These are phyloP conservation scores for Moelleriella libera DNA, from an alignment of 2,329 filamentous ascomycete species.

Conservation along the genomic window DNA sequence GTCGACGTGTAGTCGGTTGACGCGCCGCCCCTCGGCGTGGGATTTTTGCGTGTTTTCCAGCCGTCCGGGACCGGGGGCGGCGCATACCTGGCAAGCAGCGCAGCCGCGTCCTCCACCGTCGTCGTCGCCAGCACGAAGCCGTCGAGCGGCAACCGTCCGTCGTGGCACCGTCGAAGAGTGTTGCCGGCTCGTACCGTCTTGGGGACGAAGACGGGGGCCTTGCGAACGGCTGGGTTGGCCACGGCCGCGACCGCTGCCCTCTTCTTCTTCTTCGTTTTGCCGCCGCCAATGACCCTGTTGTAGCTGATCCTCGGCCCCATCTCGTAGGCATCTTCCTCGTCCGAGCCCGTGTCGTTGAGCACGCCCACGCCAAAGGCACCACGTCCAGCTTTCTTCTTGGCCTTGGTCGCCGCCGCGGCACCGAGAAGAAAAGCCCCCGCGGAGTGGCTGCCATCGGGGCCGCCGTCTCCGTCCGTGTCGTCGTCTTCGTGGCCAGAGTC, in stretches of 20 bases:
- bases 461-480: conserved; percentile 24
- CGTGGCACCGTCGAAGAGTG: conserved; percentile 52
- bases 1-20: conserved; percentile 43
- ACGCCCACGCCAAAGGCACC: conserved; percentile 78
- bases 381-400: conserved; percentile 15
- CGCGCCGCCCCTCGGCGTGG: conserved; percentile 1
- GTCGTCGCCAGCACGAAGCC: conserved; percentile 61
- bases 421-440: not conserved
- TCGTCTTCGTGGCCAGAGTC: conserved; percentile 25
- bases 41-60: conserved; percentile 53
- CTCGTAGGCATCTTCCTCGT: conserved; percentile 89
- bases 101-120: conserved; percentile 23
- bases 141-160: conserved; percentile 65
- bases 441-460: not conserved
- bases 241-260: conserved; percentile 39
- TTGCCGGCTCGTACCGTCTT: conserved; percentile 27
- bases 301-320: conserved; percentile 85
- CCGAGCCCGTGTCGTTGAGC: conserved; percentile 84
- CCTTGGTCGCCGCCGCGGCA: conserved; percentile 1
- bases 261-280: conserved; percentile 43
- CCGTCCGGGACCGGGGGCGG: conserved; percentile 55
- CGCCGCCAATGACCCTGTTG: conserved; percentile 58
- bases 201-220: conserved; percentile 62
- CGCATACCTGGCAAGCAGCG: conserved; percentile 29
- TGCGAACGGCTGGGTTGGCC: conserved; percentile 48